Percentiles rank a stretch among this genome's conserved stretches.
Evolutionary conservation across 1,139 yeast species (phyloP).

Genomic region (Blastobotrys malaysiensis): DNA sequence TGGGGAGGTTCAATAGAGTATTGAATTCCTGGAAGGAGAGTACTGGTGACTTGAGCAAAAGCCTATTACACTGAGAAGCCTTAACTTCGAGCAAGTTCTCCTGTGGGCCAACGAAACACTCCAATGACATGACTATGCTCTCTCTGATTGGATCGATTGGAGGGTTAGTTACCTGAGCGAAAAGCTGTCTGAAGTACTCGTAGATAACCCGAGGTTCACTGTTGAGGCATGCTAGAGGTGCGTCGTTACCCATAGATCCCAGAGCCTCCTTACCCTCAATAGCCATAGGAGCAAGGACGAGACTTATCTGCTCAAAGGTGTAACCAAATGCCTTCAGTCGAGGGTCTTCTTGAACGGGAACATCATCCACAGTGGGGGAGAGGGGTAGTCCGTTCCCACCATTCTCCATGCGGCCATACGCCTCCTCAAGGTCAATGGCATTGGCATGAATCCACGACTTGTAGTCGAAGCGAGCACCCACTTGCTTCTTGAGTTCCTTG

Average conservation of each 20-base stretch:
- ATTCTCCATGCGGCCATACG: slow-evolving; percentile 51
- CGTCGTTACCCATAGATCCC: slow-evolving; percentile 98
- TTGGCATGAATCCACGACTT: slow-evolving; percentile 89
- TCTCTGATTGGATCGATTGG: slow-evolving; percentile 98
- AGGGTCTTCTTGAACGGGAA: slow-evolving; percentile 67
- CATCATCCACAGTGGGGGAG: slow-evolving; percentile 10
- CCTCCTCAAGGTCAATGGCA: slow-evolving; percentile 75
- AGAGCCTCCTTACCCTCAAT: slow-evolving; percentile 85
- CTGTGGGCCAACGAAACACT: slow-evolving; percentile 96
- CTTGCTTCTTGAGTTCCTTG: slow-evolving; percentile 72
- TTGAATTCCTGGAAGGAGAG: slow-evolving; percentile 65
- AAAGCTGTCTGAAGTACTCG: slow-evolving; percentile 92
- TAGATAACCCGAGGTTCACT: slow-evolving; percentile 87
- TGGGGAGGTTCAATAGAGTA: slow-evolving; percentile 66
- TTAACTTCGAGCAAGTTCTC: slow-evolving; percentile 92
- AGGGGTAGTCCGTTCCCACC: slow-evolving; percentile 35
- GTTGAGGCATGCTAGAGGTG: slow-evolving; percentile 92
- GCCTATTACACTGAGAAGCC: slow-evolving; percentile 85
- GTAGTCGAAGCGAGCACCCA: slow-evolving; percentile 85
- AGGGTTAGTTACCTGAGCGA: slow-evolving; percentile 98
- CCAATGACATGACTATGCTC: slow-evolving; percentile 92
- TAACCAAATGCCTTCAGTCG: slow-evolving; percentile 84
- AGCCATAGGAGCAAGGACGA: slow-evolving; percentile 92
- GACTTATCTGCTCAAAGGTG: slow-evolving; percentile 82
- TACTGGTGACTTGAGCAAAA: slow-evolving; percentile 77